Evolutionary conservation across 306 rosid genomes (phyloP).

Genomic region (Sphenostylis stenocarpa): DNA sequence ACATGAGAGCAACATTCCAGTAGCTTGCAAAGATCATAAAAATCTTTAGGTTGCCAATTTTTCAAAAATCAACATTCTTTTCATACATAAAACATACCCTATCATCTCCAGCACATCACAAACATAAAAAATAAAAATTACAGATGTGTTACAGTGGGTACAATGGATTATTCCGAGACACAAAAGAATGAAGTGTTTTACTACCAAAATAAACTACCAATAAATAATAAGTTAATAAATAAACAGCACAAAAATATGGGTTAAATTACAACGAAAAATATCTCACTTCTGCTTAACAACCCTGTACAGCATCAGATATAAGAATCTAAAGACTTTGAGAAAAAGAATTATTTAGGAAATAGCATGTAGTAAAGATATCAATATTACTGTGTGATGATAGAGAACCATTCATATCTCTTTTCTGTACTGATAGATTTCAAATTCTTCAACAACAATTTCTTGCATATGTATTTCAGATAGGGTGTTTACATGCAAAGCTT

Average conservation of each 20-base stretch:
- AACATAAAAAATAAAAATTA: neutral
- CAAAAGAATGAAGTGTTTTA: slow-evolving; percentile 1
- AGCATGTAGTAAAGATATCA: neutral
- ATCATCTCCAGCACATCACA: slow-evolving; percentile 22
- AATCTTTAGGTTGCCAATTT: neutral
- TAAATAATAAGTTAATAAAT: slow-evolving; percentile 17
- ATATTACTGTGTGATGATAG: neutral
- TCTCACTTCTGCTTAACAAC: slow-evolving; percentile 11
- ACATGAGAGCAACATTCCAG: neutral
- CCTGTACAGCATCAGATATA: slow-evolving; percentile 10
- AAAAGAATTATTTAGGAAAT: slow-evolving; percentile 9
- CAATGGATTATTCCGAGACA: neutral
- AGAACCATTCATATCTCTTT: slow-evolving; percentile 29
- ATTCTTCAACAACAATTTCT: slow-evolving; percentile 23
- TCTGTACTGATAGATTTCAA: neutral
- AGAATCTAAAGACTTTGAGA: slow-evolving; percentile 1
- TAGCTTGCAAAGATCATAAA: slow-evolving; percentile 19
- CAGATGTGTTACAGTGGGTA: neutral
- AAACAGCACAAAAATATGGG: neutral
- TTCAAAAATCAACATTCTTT: neutral
- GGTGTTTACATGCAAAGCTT: neutral
- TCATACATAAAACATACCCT: slow-evolving; percentile 7
- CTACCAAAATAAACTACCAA: slow-evolving; percentile 1
- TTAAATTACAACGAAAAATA: slow-evolving; percentile 11
- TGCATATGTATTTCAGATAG: neutral